Percentiles rank a stretch among this genome's conserved stretches.
Conservation (phyloP, 2,329 filamentous ascomycete species). For the Annulohypoxylon truncatum region DNA sequence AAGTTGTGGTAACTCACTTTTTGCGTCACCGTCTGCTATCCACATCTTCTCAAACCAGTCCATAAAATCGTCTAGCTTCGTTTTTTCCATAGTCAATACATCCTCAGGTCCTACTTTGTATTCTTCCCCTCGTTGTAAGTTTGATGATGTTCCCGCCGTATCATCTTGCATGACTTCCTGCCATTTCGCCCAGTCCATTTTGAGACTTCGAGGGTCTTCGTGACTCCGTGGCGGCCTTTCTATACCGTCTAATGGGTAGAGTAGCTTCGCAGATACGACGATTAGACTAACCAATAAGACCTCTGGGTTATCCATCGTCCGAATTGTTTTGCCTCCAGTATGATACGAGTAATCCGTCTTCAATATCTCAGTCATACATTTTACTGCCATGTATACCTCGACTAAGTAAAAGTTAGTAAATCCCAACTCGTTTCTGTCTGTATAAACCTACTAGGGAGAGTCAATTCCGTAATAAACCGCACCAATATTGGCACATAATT, state of each 20-base stretch:
- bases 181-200: slow-evolving; percentile 82
- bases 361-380: slow-evolving; percentile 64
- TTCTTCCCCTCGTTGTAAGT: slow-evolving; percentile 47
- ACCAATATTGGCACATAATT: slow-evolving; percentile 77
- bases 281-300: slow-evolving; percentile 76
- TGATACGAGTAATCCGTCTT: slow-evolving; percentile 69
- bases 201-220: slow-evolving; percentile 67
- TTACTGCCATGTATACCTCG: slow-evolving; percentile 71
- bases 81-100: slow-evolving; percentile 61
- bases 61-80: slow-evolving; percentile 78
- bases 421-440: slow-evolving; percentile 43
- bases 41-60: slow-evolving; percentile 81
- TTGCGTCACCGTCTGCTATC: slow-evolving; percentile 59
- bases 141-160: slow-evolving; percentile 32
- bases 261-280: slow-evolving; percentile 80
- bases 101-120: slow-evolving; percentile 48
- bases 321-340: slow-evolving; percentile 56
- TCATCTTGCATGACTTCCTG: slow-evolving; percentile 58
- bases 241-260: slow-evolving; percentile 77
- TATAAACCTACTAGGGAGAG: slow-evolving; percentile 73
- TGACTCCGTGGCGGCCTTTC: slow-evolving; percentile 61
- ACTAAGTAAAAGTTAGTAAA: slow-evolving; percentile 58
- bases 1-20: slow-evolving; percentile 47
- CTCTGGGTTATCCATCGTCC: slow-evolving; percentile 76
- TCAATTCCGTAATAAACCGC: slow-evolving; percentile 76